These are phyloP conservation scores for Carex littledalei DNA, from an alignment of 176 grass and related monocot species.

Conservation along the genomic window DNA sequence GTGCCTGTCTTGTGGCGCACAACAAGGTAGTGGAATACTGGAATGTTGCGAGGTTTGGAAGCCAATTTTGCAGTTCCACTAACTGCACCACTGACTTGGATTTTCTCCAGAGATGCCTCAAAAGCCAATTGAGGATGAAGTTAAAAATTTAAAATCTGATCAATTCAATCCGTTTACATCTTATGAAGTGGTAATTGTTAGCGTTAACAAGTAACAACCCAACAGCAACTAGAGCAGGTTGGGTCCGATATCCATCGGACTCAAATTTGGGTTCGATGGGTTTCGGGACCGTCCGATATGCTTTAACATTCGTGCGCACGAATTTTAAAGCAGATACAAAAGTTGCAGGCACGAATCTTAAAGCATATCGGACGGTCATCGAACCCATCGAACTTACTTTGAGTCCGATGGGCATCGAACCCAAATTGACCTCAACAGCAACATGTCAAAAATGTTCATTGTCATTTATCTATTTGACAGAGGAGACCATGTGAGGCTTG, in stretches of 20 bases:
- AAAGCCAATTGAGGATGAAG: too few species aligned
- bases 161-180: background rate
- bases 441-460: constrained; percentile 24
- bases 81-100: background rate
- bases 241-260: too few species aligned
- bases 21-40: background rate
- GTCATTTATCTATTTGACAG: constrained; percentile 24
- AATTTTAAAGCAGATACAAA: too few species aligned
- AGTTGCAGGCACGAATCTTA: too few species aligned
- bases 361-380: too few species aligned
- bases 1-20: constrained; percentile 4
- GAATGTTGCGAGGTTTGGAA: constrained; percentile 4
- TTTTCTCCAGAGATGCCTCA: background rate
- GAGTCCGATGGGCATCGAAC: too few species aligned
- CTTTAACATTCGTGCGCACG: too few species aligned
- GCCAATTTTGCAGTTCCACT: background rate
- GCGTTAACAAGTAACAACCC: background rate
- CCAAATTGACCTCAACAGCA: background rate
- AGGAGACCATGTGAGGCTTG: background rate
- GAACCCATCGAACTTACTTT: too few species aligned
- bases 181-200: background rate
- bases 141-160: too few species aligned
- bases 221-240: background rate
- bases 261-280: too few species aligned
- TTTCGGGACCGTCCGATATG: too few species aligned